These are phyloP conservation scores for Cryomyces antarcticus DNA, from an alignment of 495 filamentous ascomycete species.

Conservation along the genomic window DNA sequence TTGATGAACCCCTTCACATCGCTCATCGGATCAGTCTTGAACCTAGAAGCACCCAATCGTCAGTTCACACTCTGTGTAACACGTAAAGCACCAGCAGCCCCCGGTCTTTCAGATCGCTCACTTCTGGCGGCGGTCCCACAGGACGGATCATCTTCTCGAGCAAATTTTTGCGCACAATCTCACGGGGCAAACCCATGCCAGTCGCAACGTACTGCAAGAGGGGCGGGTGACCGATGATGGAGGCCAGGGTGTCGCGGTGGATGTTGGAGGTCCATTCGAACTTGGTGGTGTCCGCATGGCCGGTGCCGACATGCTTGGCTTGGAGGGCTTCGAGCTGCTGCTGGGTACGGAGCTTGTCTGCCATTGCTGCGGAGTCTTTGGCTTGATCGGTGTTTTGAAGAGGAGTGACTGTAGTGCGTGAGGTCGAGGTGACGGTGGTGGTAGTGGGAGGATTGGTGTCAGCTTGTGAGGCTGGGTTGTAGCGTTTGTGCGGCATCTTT, in stretches of 20 bases:
- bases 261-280: constrained; percentile 84
- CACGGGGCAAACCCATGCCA: constrained; percentile 64
- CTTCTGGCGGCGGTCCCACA: constrained; percentile 56
- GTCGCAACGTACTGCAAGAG: constrained; percentile 77
- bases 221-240: constrained; percentile 75
- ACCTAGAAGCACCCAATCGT: too few relatives aligned
- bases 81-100: too few relatives aligned
- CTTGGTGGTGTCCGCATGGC: constrained; percentile 94
- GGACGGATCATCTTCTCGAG: constrained; percentile 91
- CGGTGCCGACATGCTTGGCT: constrained; percentile 83
- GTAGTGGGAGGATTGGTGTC: too few relatives aligned
- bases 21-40: not conserved
- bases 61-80: too few relatives aligned
- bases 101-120: constrained; percentile 3
- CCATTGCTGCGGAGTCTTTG: constrained; percentile 22
- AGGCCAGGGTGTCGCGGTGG: constrained; percentile 25
- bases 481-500: too few relatives aligned
- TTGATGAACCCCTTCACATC: too few relatives aligned
- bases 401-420: too few relatives aligned
- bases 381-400: not conserved
- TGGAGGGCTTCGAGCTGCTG: constrained; percentile 95
- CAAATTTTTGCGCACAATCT: constrained; percentile 57
- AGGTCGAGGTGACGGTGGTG: too few relatives aligned
- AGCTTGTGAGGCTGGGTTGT: too few relatives aligned
- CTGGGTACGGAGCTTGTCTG: constrained; percentile 91